phyloP scores from a whole-genome alignment of 2,329 filamentous ascomycete species.

The Apiospora phragmitis region DNA sequence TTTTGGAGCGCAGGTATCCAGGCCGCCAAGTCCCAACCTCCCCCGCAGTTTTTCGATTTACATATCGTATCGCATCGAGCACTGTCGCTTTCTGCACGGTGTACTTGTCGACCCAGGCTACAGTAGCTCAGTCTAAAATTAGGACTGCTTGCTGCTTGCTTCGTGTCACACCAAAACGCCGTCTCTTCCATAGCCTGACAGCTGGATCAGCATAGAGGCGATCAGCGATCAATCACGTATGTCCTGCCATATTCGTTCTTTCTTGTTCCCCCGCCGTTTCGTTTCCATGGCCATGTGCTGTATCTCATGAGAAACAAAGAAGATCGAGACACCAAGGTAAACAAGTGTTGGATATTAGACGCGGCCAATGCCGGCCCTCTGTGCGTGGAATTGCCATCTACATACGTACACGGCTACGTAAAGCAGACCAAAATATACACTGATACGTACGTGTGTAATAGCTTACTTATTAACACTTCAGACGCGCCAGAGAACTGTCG shows the following conservation, averaged over 20 bases:
- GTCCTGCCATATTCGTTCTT: not conserved
- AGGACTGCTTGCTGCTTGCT: not conserved
- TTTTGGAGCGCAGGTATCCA: not conserved
- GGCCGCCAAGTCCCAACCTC: not conserved
- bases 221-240: not conserved
- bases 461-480: not conserved
- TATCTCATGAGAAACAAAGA: not conserved
- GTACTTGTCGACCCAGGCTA: constrained; percentile 3
- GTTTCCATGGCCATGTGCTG: not conserved
- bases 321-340: not conserved
- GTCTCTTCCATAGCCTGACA: constrained; percentile 4
- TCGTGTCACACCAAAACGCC: constrained; percentile 7
- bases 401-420: not conserved
- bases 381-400: not conserved
- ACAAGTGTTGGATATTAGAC: constrained; percentile 1
- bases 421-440: not conserved
- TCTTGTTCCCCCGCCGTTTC: not conserved
- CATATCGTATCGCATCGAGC: constrained; percentile 1
- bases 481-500: constrained; percentile 2
- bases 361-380: constrained; percentile 1
- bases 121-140: constrained; percentile 2
- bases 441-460: not conserved
- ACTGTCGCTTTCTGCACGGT: not conserved
- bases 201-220: not conserved
- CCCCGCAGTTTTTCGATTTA: constrained; percentile 7